A percentile compares a stretch with the other conserved stretches of the same genome.
Evolutionary conservation across 2,329 filamentous ascomycete species (phyloP).

Genomic region (Calonectria ilicicola): DNA sequence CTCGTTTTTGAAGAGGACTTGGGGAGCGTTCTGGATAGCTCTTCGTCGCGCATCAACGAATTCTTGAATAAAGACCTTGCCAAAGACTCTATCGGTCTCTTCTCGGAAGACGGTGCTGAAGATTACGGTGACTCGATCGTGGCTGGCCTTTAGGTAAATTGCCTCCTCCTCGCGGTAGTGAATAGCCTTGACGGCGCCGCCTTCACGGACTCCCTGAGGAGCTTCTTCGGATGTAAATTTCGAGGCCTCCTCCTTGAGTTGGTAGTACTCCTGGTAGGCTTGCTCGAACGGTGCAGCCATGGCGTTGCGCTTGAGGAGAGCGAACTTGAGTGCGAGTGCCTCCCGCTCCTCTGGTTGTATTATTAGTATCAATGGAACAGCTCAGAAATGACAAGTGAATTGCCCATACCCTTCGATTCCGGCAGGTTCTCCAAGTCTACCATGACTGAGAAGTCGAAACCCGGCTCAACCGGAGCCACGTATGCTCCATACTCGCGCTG

Average conservation of each 20-base stretch:
- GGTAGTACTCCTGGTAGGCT: slow-evolving; percentile 93
- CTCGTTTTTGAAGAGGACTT: slow-evolving; percentile 96
- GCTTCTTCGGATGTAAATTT: slow-evolving; percentile 95
- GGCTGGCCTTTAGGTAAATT: slow-evolving; percentile 97
- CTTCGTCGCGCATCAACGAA: slow-evolving; percentile 96
- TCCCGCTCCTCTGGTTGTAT: slow-evolving; percentile 77
- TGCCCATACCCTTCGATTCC: slow-evolving; percentile 73
- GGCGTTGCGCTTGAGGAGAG: slow-evolving; percentile 94
- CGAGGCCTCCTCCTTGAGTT: slow-evolving; percentile 86
- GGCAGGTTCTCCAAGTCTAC: slow-evolving; percentile 92
- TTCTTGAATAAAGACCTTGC: slow-evolving; percentile 98
- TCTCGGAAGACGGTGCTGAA: slow-evolving; percentile 99
- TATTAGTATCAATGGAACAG: slow-evolving; percentile 25
- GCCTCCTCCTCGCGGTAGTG: slow-evolving; percentile 99
- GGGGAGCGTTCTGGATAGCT: slow-evolving; percentile 97
- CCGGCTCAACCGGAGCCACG: slow-evolving; percentile 86
- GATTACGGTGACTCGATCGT: slow-evolving; percentile 97
- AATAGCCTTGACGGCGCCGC: slow-evolving; percentile 93
- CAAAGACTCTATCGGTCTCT: slow-evolving; percentile 96
- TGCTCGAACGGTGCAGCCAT: slow-evolving; percentile 99
- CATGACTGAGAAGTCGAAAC: slow-evolving; percentile 95
- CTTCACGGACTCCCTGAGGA: slow-evolving; percentile 89
- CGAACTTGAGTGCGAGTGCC: slow-evolving; percentile 87
- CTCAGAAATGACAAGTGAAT: background rate
- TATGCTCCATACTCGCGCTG: slow-evolving; percentile 95